These are phyloP conservation scores for Gynostemma pentaphyllum DNA, from an alignment of 306 rosid species.

Conservation along the genomic window DNA sequence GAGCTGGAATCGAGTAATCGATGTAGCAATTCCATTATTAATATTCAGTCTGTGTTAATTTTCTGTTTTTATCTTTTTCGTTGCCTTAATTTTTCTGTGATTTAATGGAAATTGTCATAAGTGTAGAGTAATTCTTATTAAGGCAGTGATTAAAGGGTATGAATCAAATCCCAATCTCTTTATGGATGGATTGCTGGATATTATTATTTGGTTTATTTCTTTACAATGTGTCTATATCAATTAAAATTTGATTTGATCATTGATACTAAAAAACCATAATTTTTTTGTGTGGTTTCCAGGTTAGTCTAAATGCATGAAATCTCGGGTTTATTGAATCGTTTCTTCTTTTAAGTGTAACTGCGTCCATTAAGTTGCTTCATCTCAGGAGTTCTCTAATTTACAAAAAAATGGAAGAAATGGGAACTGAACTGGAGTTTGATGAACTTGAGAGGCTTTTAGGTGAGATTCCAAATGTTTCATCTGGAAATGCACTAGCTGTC, in stretches of 20 bases:
- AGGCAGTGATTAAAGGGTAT: background rate
- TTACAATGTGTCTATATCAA: background rate
- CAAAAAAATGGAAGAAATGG: slow-evolving; percentile 8
- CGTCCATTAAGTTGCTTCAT: too few species aligned
- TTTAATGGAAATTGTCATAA: background rate
- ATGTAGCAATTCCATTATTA: too few species aligned
- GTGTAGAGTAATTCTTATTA: background rate
- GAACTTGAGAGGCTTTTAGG: slow-evolving; percentile 41
- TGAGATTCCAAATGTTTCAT: slow-evolving; percentile 35
- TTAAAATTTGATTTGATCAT: background rate
- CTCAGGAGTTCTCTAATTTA: background rate
- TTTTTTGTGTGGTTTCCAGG: background rate
- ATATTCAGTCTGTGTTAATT: background rate
- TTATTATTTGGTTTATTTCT: background rate
- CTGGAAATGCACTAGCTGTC: slow-evolving; percentile 18
- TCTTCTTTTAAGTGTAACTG: background rate
- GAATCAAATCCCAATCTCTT: too few species aligned
- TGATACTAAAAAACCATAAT: background rate
- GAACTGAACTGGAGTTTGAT: slow-evolving; percentile 29
- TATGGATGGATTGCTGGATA: background rate
- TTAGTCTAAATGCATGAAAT: background rate
- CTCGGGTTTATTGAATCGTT: background rate
- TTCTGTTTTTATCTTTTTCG: background rate
- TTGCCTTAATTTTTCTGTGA: background rate
- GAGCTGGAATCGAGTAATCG: background rate